Conservation (phyloP, 768 basidiomycete genomes). For the Mycena leptocephala region DNA sequence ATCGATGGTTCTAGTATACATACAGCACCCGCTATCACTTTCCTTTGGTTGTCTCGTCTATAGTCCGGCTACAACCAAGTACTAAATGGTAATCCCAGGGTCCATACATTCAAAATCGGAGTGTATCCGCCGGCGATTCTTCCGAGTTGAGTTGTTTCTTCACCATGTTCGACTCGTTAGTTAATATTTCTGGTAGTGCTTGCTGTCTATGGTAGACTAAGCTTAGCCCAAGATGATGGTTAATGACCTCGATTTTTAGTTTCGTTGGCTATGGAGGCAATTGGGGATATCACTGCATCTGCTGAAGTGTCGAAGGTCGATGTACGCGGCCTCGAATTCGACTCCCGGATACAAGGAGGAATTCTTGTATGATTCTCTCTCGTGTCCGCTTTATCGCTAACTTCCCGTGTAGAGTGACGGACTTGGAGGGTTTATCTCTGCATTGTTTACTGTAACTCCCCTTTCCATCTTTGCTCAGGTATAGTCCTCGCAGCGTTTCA, state of each 20-base stretch:
- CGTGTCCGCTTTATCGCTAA: neutral
- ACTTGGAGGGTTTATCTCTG: conserved; percentile 85
- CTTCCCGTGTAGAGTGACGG: conserved; percentile 68
- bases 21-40: conserved; percentile 84
- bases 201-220: conserved; percentile 66
- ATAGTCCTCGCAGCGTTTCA: too few species aligned
- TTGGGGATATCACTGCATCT: conserved; percentile 27
- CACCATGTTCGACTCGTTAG: conserved; percentile 61
- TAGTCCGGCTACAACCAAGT: too few species aligned
- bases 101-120: conserved; percentile 27
- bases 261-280: conserved; percentile 31
- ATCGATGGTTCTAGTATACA: conserved; percentile 78
- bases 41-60: conserved; percentile 70
- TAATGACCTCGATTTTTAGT: neutral
- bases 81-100: conserved; percentile 54
- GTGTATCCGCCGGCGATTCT: conserved; percentile 46
- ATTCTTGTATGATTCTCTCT: conserved; percentile 56
- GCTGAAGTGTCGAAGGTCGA: conserved; percentile 84
- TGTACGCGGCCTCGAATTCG: conserved; percentile 78
- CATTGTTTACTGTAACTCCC: conserved; percentile 86
- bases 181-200: conserved; percentile 44
- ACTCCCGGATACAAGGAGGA: conserved; percentile 88
- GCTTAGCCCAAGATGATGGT: conserved; percentile 30
- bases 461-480: conserved; percentile 71
- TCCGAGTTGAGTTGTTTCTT: conserved; percentile 57